A percentile compares a stretch with the other conserved stretches of the same genome.
These are phyloP conservation scores for Graphilbum sp. DNA, from an alignment of 2,329 filamentous ascomycete species.

Conservation along the genomic window DNA sequence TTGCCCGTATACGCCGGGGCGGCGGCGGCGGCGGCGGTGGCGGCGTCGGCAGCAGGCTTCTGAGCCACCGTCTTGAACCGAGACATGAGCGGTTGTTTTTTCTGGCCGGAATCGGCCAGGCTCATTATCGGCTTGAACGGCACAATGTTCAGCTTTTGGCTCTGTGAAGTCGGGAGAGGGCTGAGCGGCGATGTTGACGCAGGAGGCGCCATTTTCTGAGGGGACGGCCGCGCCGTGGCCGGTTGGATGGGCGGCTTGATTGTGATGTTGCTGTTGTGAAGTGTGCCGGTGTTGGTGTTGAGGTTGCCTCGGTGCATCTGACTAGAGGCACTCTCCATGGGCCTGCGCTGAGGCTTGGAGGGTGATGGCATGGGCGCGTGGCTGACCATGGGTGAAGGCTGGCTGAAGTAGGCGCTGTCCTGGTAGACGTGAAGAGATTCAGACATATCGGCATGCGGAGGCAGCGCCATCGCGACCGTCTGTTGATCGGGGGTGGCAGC, in stretches of 20 bases:
- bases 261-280: conserved; percentile 37
- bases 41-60: conserved; percentile 30
- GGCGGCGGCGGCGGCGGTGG: conserved; percentile 12
- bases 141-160: conserved; percentile 49
- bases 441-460: conserved; percentile 28
- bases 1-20: conserved; percentile 26
- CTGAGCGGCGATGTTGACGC: conserved; percentile 41
- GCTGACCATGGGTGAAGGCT: conserved; percentile 31
- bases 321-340: conserved; percentile 15
- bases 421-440: conserved; percentile 36
- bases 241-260: conserved; percentile 45
- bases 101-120: conserved; percentile 51
- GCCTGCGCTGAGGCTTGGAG: conserved; percentile 30
- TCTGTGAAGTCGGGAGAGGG: conserved; percentile 35
- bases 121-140: conserved; percentile 48
- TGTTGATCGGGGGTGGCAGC: background rate
- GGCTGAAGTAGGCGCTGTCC: conserved; percentile 29
- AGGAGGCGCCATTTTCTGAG: conserved; percentile 43
- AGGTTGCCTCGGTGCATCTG: conserved; percentile 39
- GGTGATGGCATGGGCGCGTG: conserved; percentile 39
- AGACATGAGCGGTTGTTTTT: conserved; percentile 44
- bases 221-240: conserved; percentile 41
- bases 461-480: conserved; percentile 36
- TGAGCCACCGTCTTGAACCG: conserved; percentile 41
- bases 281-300: conserved; percentile 23